Evolutionary conservation across 305 asterid species (phyloP), one percentile per base, ranked within the genome.

Genomic region (Fraxinus velutina): DNA sequence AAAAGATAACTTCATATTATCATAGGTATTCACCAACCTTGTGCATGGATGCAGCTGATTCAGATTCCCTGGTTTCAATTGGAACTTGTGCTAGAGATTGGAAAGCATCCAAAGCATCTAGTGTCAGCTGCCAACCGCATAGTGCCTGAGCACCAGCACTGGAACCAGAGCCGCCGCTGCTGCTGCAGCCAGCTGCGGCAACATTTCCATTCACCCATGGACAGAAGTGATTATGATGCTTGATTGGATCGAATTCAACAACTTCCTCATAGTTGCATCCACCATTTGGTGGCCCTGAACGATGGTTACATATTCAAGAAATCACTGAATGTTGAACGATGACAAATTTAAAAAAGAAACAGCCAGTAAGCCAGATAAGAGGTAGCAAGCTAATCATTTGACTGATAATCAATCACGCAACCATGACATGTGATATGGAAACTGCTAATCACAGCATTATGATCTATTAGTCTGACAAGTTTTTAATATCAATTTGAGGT

Each of bases 121-220:
- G 86, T 27, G 99, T 96, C 84, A 91, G 92, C 92, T 96, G 98
- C 99, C 99, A 96, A 70, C 99, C 99, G 80, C 96, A 91, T 77
- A 93, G 92, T 9, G 97, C 98, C 76, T 92, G 78, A 84, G 92
- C 91, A 83, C 92, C 92, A 60, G 95, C 89, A 83, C 89, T 90
- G 62, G 97, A 92, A 84, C 94, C 85, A 76, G 98, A 94, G 82
- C 97, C 92, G 47, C 92, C 86, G 78, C 94, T 90, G 89, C 91
- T 93, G 82, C 90, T 88, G 85, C 92, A 86, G 87, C 98, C 99
- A 2, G 99, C 99, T 84, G 99, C 98, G 47, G 99, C 99, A 83
- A 96, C 99, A 89, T 96, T 94, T 81, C 99, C 99, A 79, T 96
- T 94, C 82, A 96, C 98, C 99, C 99, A 96, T 80, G 99, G 98